Percentiles rank a stretch among this genome's conserved stretches.
phyloP scores from a whole-genome alignment of 2,329 filamentous ascomycete genomes.

The Hymenoscyphus occultus region DNA sequence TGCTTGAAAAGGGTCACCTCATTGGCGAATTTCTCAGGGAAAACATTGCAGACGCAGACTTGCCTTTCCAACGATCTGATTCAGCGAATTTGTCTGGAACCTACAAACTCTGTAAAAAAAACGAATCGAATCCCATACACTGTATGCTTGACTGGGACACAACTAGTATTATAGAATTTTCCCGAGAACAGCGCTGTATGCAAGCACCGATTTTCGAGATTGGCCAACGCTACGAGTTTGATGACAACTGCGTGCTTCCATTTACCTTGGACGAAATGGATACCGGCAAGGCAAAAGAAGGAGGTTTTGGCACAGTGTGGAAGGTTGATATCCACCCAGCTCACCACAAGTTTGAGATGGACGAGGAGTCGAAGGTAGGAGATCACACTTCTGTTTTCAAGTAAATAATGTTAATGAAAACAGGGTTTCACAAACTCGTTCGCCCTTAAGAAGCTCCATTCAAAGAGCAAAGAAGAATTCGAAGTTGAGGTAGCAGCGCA shows the following conservation, averaged over 20 bases:
- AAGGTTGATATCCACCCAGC: slow-evolving; percentile 15
- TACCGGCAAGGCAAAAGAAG: neutral
- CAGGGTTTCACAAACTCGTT: neutral
- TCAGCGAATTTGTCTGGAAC: neutral
- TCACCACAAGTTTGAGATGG: slow-evolving; percentile 10
- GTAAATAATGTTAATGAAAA: neutral
- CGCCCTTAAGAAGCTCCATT: slow-evolving; percentile 9
- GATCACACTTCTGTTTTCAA: slow-evolving; percentile 1
- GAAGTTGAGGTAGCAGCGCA: slow-evolving; percentile 15
- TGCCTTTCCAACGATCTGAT: slow-evolving; percentile 13
- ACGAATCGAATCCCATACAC: slow-evolving; percentile 5
- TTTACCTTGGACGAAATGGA: slow-evolving; percentile 10
- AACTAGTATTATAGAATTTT: slow-evolving; percentile 2
- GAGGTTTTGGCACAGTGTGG: slow-evolving; percentile 14
- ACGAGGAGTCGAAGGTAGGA: neutral
- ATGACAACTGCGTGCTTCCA: slow-evolving; percentile 16
- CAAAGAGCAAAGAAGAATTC: slow-evolving; percentile 8
- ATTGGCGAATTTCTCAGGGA: slow-evolving; percentile 10
- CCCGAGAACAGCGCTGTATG: slow-evolving; percentile 13
- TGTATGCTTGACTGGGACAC: slow-evolving; percentile 12
- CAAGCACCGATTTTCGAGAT: slow-evolving; percentile 10
- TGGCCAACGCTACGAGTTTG: neutral
- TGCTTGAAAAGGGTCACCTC: neutral
- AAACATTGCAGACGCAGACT: slow-evolving; percentile 6
- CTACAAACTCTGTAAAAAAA: slow-evolving; percentile 10